Evolutionary conservation across 768 basidiomycete species (phyloP).

Genomic region (Suillus subaureus): DNA sequence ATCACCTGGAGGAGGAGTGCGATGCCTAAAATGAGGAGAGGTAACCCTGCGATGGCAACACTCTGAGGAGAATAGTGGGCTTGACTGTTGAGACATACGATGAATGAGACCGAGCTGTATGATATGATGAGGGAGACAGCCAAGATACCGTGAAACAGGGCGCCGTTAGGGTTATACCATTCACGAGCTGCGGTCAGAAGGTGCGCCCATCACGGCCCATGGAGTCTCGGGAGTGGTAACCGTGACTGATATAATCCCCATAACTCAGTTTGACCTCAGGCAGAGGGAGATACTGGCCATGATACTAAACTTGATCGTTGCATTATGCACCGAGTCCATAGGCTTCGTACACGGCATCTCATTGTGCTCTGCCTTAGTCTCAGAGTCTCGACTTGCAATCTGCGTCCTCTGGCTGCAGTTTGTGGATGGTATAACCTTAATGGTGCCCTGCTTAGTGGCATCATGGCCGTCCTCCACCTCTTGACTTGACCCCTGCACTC

Average conservation of each 20-base stretch:
- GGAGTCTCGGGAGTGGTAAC: constrained; percentile 9
- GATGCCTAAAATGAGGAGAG: too few species aligned
- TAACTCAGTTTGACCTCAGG: not conserved
- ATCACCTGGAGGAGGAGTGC: too few species aligned
- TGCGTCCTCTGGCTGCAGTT: constrained; percentile 29
- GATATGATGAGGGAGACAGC: too few species aligned
- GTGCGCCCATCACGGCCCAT: too few species aligned
- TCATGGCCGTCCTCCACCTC: constrained; percentile 29
- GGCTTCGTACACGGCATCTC: constrained; percentile 32
- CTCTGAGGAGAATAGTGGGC: too few species aligned
- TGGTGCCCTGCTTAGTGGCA: constrained; percentile 21
- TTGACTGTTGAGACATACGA: too few species aligned
- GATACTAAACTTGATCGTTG: constrained; percentile 29
- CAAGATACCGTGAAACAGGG: too few species aligned
- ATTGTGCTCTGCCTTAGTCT: constrained; percentile 29
- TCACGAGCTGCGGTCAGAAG: too few species aligned
- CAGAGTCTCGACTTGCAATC: constrained; percentile 27
- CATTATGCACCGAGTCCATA: constrained; percentile 31
- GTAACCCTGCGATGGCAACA: too few species aligned
- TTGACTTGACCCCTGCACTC: constrained; percentile 33
- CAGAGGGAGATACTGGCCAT: constrained; percentile 26
- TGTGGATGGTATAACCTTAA: constrained; percentile 24
- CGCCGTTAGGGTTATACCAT: too few species aligned
- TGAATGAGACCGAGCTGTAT: too few species aligned
- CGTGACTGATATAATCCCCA: not conserved